Base-by-base conservation (phyloP, 2,329 filamentous ascomycete genomes). In the Diaporthe velutina region DNA sequence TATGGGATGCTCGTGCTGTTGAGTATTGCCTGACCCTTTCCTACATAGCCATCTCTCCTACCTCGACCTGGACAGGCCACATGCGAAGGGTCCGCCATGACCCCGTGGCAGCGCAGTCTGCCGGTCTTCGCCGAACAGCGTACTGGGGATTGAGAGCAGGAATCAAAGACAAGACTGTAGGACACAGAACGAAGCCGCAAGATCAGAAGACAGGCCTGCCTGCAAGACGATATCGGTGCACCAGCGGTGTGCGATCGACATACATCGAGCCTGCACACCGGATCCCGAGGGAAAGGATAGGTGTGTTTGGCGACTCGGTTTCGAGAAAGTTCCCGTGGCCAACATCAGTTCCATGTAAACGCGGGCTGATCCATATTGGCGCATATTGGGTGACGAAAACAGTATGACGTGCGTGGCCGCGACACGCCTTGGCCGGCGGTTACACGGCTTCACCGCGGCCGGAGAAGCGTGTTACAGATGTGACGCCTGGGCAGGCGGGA, bases 391-490 rank as follows among this genome's bases (percentile, higher is more conserved):
- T 5, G 33, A 68, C 45, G 64, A 54, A 68, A 68, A 68, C 64
- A 40, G 15, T 28, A 68, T 68, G 64, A 68, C 64, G 64, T 68
- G 64, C 33, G 64, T 68, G 64, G 64, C 64, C 64, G 64, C 45
- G 64, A 68, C 13, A 28, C 64, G 48, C 64, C 64, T 54, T 68
- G 64, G 64, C 64, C 64, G 33, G 48, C 48, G 45, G 64, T 68
- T 68, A 50, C 64, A 68, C 64, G 64, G 64, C 64, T 68, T 68
- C 64, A 68, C 64, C 48, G 64, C 48, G 64, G 64, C 45, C 64
- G 48, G 45, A 38, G 42, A 68, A 30, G 64, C 64, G 64, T 68
- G 64, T 67, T 52, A 67, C 64, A 67, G 45, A 50, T 35, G 22
- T 67, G 64, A 67, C 22, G 45, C 45, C 7, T 67, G 45, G 64